Evolutionary conservation across 1,284 basidiomycete genomes (phyloP).

Genomic region (Stygiomarasmius scandens): DNA sequence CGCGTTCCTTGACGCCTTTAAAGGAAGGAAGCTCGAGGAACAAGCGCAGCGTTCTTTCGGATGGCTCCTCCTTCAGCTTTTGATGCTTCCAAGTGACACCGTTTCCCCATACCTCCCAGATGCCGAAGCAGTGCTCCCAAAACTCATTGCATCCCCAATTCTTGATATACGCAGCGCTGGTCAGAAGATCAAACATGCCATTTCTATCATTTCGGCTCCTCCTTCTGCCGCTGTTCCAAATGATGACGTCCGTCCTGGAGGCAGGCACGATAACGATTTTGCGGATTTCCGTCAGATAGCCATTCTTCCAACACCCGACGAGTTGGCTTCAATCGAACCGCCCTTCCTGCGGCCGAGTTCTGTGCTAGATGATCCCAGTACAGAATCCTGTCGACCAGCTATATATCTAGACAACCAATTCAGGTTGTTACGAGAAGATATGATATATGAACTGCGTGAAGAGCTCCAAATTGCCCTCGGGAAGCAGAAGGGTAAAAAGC

Average conservation of each 20-base stretch:
- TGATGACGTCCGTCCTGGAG: conserved; percentile 46
- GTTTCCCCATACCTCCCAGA: conserved; percentile 34
- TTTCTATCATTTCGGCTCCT: conserved; percentile 28
- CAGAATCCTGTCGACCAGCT: conserved; percentile 37
- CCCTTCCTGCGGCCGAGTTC: conserved; percentile 50
- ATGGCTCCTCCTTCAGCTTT: conserved; percentile 53
- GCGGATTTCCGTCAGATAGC: conserved; percentile 56
- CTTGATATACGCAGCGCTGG: conserved; percentile 36
- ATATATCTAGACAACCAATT: conserved; percentile 67
- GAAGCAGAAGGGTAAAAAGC: conserved; percentile 28
- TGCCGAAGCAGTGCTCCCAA: conserved; percentile 38
- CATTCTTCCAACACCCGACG: conserved; percentile 62
- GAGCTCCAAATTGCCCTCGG: conserved; percentile 50
- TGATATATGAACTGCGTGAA: conserved; percentile 64
- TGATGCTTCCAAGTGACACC: conserved; percentile 40
- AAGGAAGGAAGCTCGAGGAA: conserved; percentile 35
- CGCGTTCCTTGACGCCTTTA: conserved; percentile 29
- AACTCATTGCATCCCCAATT: conserved; percentile 38
- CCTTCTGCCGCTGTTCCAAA: conserved; percentile 22
- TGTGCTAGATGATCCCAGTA: conserved; percentile 45
- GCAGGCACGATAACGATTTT: conserved; percentile 69
- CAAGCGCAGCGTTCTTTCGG: conserved; percentile 44
- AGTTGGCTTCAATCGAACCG: conserved; percentile 44
- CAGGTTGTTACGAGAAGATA: conserved; percentile 65
- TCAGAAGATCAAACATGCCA: conserved; percentile 45